Base-by-base conservation (phyloP, 2,329 filamentous ascomycete genomes). In the Zopfia rhizophila region DNA sequence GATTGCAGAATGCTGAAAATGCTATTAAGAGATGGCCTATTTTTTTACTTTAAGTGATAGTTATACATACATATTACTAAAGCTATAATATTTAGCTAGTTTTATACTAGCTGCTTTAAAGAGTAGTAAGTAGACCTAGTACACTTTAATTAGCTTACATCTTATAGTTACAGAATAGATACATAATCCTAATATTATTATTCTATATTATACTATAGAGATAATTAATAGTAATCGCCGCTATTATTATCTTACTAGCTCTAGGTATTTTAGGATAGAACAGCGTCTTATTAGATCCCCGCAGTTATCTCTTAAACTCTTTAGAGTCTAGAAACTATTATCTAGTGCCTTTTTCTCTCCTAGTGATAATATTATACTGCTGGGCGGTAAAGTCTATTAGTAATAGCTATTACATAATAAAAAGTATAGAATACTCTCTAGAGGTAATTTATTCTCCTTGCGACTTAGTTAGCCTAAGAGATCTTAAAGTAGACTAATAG, bases 151-250 rank as follows among this genome's bases (percentile, higher is more conserved):
- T 50, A 1, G 51, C 52, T 2, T 59, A 48, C 0, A 32, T 41
- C 4, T 49, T 49, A 28, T 63, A 69, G 16, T 69, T 63, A 38
- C 56, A 69, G 35, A 63, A 72, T 2, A 67, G 5, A 17, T 65
- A 73, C 3, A 57, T 60, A 4, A 73, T 46, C 2, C 57, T 60
- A 29, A 31, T 14, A 7, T 8, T 7, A 8, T 36, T n/a, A n/a
- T 7, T 3, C 10, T 13, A 6, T 10, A 12, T 6, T 6, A 6
- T 19, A 13, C 8, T 25, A n/a, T n/a, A 23, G 4, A 58, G 32
- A 25, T 56, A 25, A 18, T 54, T 43, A 25, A 58, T 49, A 8
- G 40, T 28, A 24, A 49, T 48, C n/a, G n/a, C n/a, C n/a, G n/a
- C n/a, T n/a, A n/a, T n/a, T n/a, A n/a, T n/a, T n/a, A n/a, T n/a